A percentile compares a stretch with the other conserved stretches of the same genome.
Conservation (phyloP, 441 rosid genomes). For the Hura crepitans region DNA sequence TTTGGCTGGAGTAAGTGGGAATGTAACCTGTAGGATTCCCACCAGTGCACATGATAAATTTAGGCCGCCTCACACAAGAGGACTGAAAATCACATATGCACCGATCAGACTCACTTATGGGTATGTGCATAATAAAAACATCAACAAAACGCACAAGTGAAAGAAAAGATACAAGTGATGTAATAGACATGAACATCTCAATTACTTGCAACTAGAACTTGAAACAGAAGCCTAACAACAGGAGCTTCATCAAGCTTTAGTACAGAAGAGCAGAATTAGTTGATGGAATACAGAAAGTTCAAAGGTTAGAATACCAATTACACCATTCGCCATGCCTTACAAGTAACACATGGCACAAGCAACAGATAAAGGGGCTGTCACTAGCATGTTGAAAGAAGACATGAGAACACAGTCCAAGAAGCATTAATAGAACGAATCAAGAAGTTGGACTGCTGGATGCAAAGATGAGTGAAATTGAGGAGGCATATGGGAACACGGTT, state of each 20-base stretch:
- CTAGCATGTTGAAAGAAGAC: neutral
- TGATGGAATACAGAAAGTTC: neutral
- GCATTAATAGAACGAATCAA: neutral
- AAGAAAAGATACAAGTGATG: neutral
- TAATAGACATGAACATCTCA: neutral
- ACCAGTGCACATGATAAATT: conserved; percentile 83
- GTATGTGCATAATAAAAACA: neutral
- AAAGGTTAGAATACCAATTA: neutral
- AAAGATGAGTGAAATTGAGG: neutral
- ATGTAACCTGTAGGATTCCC: conserved; percentile 65
- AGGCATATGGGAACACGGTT: neutral
- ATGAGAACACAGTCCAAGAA: no score
- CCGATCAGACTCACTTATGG: conserved; percentile 8
- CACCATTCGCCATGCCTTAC: neutral
- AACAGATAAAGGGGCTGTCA: neutral
- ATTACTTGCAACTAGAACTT: neutral
- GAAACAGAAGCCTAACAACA: neutral
- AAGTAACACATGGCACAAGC: neutral
- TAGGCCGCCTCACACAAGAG: conserved; percentile 70
- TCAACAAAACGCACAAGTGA: neutral
- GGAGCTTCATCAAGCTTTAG: neutral
- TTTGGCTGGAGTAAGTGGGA: conserved; percentile 64
- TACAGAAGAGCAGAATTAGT: neutral
- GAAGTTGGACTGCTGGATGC: neutral
- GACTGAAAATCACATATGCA: conserved; percentile 48